These are phyloP conservation scores for Colletotrichum sp. DNA, from an alignment of 2,329 filamentous ascomycete genomes.

Conservation along the genomic window DNA sequence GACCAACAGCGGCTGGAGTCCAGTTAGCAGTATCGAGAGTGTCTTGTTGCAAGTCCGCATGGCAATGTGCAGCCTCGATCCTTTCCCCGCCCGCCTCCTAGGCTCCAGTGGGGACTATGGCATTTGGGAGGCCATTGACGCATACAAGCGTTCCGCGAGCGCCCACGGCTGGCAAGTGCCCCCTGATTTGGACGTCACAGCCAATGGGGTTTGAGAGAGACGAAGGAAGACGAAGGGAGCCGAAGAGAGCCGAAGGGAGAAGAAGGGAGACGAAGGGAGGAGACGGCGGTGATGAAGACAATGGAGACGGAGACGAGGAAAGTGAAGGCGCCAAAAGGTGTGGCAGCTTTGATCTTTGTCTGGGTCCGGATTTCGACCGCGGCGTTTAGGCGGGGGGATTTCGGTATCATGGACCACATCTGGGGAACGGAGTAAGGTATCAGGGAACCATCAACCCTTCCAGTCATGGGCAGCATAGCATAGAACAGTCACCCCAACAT, in stretches of 20 bases:
- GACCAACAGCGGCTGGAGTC: constrained; percentile 83
- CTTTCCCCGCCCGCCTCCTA: constrained; percentile 71
- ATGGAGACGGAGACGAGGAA: not conserved
- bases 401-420: not conserved
- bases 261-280: not conserved
- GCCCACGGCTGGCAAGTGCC: constrained; percentile 79
- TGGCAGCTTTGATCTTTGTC: not conserved
- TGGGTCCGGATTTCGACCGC: not conserved
- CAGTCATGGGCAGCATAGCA: not conserved
- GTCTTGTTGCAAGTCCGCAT: constrained; percentile 82
- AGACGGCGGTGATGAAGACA: not conserved
- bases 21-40: constrained; percentile 75
- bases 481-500: not conserved
- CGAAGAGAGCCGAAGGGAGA: not conserved
- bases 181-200: constrained; percentile 59
- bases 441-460: not conserved
- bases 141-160: constrained; percentile 61
- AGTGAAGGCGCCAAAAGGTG: not conserved
- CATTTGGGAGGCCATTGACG: constrained; percentile 73
- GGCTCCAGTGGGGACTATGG: constrained; percentile 58
- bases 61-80: constrained; percentile 73
- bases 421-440: not conserved
- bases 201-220: constrained; percentile 19
- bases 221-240: not conserved
- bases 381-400: not conserved